Evolutionary conservation across 257 asterid genomes (phyloP).

Genomic region (Salvia miltiorrhiza): DNA sequence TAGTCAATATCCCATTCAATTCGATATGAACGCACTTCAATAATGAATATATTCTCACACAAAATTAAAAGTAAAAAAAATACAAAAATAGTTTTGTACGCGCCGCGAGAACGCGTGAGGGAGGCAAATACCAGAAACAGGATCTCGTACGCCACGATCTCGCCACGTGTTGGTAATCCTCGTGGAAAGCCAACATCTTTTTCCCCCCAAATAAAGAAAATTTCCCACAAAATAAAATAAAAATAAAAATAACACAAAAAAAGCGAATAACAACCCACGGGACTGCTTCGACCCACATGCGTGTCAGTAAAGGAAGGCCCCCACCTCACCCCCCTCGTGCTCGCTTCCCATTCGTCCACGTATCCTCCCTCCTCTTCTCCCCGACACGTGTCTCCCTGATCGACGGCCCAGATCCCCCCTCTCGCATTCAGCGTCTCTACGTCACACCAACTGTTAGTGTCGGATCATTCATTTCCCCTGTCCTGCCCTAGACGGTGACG

Average conservation of each 20-base stretch:
- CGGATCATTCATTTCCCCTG: slow-evolving; percentile 40
- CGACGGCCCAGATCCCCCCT: slow-evolving; percentile 32
- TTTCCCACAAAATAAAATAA: not conserved
- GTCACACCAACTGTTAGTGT: slow-evolving; percentile 67
- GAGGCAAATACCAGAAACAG: not conserved
- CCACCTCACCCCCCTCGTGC: slow-evolving; percentile 24
- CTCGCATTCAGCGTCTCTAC: slow-evolving; percentile 40
- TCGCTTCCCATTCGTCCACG: slow-evolving; percentile 58
- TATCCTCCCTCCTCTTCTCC: not conserved
- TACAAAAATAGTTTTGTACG: slow-evolving; percentile 13
- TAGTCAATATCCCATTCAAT: too few relatives aligned
- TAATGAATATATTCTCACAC: too few relatives aligned
- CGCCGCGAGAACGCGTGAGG: slow-evolving; percentile 19
- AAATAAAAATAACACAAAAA: not conserved
- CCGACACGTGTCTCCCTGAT: slow-evolving; percentile 40
- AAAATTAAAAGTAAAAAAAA: too few relatives aligned
- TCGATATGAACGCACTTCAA: too few relatives aligned
- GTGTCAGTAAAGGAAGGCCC: slow-evolving; percentile 53
- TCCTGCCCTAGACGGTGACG: slow-evolving; percentile 82
- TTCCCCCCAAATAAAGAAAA: not conserved
- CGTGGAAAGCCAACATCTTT: slow-evolving; percentile 18
- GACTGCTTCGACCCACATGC: slow-evolving; percentile 46
- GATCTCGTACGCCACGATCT: slow-evolving; percentile 47
- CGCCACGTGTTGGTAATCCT: slow-evolving; percentile 62
- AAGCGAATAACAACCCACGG: slow-evolving; percentile 33